Percentiles rank a stretch among this genome's conserved stretches.
These are phyloP conservation scores for Circinella minor DNA, from an alignment of 371 early-diverging fungal genomes.

Conservation along the genomic window DNA sequence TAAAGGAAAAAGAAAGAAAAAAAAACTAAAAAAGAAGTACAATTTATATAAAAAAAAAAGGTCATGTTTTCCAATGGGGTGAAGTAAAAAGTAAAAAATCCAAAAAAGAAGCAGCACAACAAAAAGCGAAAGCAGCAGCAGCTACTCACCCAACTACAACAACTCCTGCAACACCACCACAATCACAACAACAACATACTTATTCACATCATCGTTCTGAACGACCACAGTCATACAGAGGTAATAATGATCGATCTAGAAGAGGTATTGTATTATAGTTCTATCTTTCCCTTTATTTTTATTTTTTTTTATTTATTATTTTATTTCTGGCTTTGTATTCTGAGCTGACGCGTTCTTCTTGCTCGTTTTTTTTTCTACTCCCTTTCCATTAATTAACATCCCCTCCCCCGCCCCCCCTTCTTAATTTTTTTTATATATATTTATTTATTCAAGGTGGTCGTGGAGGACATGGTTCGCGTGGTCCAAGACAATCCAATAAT, in stretches of 20 bases:
- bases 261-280: conserved; percentile 24
- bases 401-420: not conserved
- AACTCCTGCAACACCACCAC: conserved; percentile 17
- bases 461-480: conserved; percentile 24
- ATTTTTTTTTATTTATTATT: not conserved
- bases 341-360: conserved; percentile 17
- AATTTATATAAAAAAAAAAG: not conserved
- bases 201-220: conserved; percentile 20
- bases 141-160: conserved; percentile 14
- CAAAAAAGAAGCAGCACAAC: conserved; percentile 45
- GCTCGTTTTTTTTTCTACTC: too few species aligned
- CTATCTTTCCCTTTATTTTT: not conserved
- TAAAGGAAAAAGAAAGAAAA: too few species aligned
- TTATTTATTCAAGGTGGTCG: conserved; percentile 44
- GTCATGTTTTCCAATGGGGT: conserved; percentile 84
- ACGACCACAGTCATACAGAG: conserved; percentile 19
- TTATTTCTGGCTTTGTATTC: conserved; percentile 8
- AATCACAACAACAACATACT: conserved; percentile 15
- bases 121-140: conserved; percentile 43
- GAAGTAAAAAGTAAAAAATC: conserved; percentile 87
- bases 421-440: not conserved
- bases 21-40: too few species aligned
- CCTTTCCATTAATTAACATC: not conserved
- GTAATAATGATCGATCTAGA: conserved; percentile 25
- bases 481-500: conserved; percentile 7